phyloP scores from a whole-genome alignment of 2,329 filamentous ascomycete genomes.

The Proliferodiscus dingleyae region DNA sequence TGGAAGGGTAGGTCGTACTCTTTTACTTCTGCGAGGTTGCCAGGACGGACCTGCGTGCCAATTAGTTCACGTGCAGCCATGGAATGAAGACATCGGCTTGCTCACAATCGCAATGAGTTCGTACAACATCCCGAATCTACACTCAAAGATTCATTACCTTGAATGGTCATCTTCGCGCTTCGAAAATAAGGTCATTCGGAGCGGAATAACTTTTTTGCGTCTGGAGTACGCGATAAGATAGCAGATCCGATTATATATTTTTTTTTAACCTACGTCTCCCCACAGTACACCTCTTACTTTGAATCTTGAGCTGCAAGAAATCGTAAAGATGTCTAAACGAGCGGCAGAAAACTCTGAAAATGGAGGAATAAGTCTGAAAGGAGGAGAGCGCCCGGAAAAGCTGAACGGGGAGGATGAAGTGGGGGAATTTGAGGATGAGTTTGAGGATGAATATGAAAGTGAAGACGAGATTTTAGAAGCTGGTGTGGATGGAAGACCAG shows the following conservation, averaged over 20 bases:
- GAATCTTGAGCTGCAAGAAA: background rate
- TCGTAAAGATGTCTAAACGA: constrained; percentile 52
- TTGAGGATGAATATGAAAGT: constrained; percentile 86
- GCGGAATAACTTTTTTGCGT: background rate
- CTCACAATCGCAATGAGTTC: constrained; percentile 93
- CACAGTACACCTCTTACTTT: constrained; percentile 1
- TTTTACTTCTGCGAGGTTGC: constrained; percentile 86
- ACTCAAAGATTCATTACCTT: constrained; percentile 8
- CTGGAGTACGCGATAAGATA: constrained; percentile 10
- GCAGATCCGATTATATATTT: too few species aligned
- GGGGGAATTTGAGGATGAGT: constrained; percentile 92
- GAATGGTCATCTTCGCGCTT: background rate
- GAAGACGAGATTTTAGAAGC: constrained; percentile 92
- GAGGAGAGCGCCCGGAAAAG: constrained; percentile 55
- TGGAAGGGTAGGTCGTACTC: too few species aligned
- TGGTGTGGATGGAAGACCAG: constrained; percentile 86
- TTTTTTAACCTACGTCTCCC: background rate
- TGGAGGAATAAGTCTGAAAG: constrained; percentile 50
- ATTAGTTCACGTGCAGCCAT: constrained; percentile 7
- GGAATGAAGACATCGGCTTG: constrained; percentile 14
- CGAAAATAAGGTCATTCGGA: background rate
- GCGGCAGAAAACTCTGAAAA: constrained; percentile 45
- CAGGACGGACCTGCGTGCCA: constrained; percentile 75
- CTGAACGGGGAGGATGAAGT: constrained; percentile 63
- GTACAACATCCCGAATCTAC: constrained; percentile 72